A percentile compares a stretch with the other conserved stretches of the same genome.
Conservation (phyloP, 768 basidiomycete species). For the Amanita rimosa region DNA sequence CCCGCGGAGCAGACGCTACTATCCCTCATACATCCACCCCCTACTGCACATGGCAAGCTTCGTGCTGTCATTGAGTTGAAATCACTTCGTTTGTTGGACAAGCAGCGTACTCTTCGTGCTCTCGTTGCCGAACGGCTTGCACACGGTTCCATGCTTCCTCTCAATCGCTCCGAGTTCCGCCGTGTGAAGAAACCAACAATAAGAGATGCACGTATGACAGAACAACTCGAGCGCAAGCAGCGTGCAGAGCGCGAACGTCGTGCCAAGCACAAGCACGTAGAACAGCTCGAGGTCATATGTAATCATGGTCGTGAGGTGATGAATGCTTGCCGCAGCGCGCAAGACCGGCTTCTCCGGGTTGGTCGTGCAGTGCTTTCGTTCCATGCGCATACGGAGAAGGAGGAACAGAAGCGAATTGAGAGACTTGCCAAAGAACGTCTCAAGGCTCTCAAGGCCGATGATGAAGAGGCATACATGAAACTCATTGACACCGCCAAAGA, state of each 20-base stretch:
- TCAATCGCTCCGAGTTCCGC: slow-evolving; percentile 88
- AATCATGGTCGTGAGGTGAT: slow-evolving; percentile 71
- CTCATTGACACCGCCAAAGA: slow-evolving; percentile 99
- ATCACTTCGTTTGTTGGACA: slow-evolving; percentile 76
- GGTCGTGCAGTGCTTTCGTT: slow-evolving; percentile 74
- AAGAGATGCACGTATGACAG: slow-evolving; percentile 83
- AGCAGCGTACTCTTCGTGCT: slow-evolving; percentile 81
- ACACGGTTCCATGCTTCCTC: slow-evolving; percentile 79
- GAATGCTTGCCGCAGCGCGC: slow-evolving; percentile 50
- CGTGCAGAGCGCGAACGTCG: slow-evolving; percentile 85
- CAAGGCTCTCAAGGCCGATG: slow-evolving; percentile 92
- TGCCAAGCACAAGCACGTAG: slow-evolving; percentile 93
- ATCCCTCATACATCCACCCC: slow-evolving; percentile 41
- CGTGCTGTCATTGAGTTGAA: slow-evolving; percentile 92
- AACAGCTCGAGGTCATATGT: slow-evolving; percentile 83
- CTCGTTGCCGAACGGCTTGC: slow-evolving; percentile 79
- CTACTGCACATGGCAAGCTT: slow-evolving; percentile 71
- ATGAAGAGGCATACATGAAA: slow-evolving; percentile 99
- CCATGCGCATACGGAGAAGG: slow-evolving; percentile 89
- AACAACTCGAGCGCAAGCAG: slow-evolving; percentile 84
- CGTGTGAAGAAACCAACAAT: slow-evolving; percentile 76
- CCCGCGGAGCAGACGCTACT: slow-evolving; percentile 12
- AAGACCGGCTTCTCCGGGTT: slow-evolving; percentile 59
- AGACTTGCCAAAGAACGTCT: slow-evolving; percentile 95
- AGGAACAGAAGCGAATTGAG: slow-evolving; percentile 96